phyloP scores from a whole-genome alignment of 1,284 basidiomycete species.

The Fomes fomentarius region DNA sequence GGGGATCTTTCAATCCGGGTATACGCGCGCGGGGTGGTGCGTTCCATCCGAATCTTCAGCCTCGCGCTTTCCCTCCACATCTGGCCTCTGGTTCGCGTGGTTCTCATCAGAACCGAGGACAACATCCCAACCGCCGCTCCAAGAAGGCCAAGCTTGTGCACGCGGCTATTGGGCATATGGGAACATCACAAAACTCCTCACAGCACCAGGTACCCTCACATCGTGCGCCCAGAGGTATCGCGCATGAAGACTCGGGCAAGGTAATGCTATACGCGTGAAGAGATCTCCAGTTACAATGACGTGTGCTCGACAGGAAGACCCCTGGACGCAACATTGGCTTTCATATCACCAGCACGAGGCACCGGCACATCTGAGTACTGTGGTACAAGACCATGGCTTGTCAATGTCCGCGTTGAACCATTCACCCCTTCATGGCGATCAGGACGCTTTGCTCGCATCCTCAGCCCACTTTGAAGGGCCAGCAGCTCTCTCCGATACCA shows the following conservation, averaged over 20 bases:
- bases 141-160: neutral
- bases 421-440: too few species aligned
- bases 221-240: neutral
- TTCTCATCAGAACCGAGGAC: neutral
- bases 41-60: neutral
- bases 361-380: too few species aligned
- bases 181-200: too few species aligned
- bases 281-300: neutral
- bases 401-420: too few species aligned
- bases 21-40: neutral
- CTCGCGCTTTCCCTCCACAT: neutral
- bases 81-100: neutral
- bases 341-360: too few species aligned
- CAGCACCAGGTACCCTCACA: neutral
- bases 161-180: neutral
- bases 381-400: too few species aligned
- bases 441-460: too few species aligned
- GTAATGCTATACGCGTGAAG: neutral
- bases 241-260: neutral
- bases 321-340: too few species aligned
- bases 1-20: neutral
- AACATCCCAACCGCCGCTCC: neutral
- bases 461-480: too few species aligned
- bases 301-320: too few species aligned
- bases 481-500: too few species aligned